These are phyloP conservation scores for Lichtheimia ramosa DNA, from an alignment of 371 early-diverging fungal genomes.

Conservation along the genomic window DNA sequence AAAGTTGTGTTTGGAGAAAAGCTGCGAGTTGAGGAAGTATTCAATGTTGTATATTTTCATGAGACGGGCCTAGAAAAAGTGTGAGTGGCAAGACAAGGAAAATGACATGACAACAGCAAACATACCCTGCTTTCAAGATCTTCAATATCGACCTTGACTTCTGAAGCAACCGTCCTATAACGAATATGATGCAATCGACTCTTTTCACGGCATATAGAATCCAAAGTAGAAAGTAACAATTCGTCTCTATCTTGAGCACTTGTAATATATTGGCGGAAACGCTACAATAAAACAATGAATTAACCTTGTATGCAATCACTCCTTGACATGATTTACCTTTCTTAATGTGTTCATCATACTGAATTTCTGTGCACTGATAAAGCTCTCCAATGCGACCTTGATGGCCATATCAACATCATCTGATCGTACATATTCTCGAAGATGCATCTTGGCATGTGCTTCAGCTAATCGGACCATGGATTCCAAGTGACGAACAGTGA, in stretches of 20 bases:
- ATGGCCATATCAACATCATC: constrained; percentile 98
- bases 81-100: neutral
- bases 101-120: neutral
- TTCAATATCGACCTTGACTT: constrained; percentile 58
- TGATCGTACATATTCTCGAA: constrained; percentile 89
- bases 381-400: constrained; percentile 89
- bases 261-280: constrained; percentile 86
- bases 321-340: constrained; percentile 32
- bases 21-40: constrained; percentile 55
- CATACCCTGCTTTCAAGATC: constrained; percentile 59
- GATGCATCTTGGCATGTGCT: constrained; percentile 97
- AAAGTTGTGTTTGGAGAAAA: constrained; percentile 44
- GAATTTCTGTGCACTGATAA: constrained; percentile 96
- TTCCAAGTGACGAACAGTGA: constrained; percentile 99
- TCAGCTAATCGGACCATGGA: constrained; percentile 98
- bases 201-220: constrained; percentile 75
- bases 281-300: constrained; percentile 30
- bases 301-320: neutral
- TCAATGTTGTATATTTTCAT: constrained; percentile 66
- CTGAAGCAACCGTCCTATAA: constrained; percentile 55
- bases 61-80: constrained; percentile 39
- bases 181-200: constrained; percentile 69
- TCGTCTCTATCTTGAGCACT: constrained; percentile 79
- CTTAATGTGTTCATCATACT: constrained; percentile 87
- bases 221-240: constrained; percentile 72